phyloP scores from a whole-genome alignment of 2,329 filamentous ascomycete genomes.

The Diplodia corticola region DNA sequence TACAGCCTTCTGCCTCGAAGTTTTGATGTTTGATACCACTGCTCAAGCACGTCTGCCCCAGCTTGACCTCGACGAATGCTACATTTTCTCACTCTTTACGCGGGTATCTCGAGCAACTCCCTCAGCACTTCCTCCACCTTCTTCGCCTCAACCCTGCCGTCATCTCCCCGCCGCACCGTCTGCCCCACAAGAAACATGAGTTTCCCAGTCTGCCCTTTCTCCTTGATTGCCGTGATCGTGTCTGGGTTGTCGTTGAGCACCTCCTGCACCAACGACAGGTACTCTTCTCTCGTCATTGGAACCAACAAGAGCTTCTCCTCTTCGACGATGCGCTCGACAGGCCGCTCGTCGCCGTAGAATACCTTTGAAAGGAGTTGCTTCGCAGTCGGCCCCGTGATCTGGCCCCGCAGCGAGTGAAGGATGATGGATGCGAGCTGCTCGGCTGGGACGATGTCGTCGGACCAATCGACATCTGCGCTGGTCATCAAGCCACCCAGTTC shows the following conservation, averaged over 20 bases:
- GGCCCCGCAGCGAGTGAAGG: constrained; percentile 41
- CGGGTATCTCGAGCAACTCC: constrained; percentile 43
- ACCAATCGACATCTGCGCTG: constrained; percentile 42
- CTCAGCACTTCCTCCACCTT: constrained; percentile 58
- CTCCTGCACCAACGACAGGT: constrained; percentile 54
- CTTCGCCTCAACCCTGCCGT: constrained; percentile 62
- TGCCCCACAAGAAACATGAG: constrained; percentile 68
- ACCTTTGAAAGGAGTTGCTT: constrained; percentile 60
- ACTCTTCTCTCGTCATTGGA: constrained; percentile 58
- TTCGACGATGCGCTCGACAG: constrained; percentile 56
- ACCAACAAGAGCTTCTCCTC: constrained; percentile 57
- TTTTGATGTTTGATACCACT: neutral
- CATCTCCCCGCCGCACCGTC: constrained; percentile 63
- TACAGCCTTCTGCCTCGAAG: too few relatives aligned
- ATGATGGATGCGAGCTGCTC: constrained; percentile 48
- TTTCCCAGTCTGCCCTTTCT: constrained; percentile 63
- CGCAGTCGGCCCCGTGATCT: constrained; percentile 57
- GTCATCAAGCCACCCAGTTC: constrained; percentile 53
- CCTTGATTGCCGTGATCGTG: constrained; percentile 60
- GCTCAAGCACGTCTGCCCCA: neutral
- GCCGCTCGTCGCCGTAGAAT: constrained; percentile 53
- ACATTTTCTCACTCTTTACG: neutral
- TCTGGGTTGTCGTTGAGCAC: constrained; percentile 57
- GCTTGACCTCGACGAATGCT: too few relatives aligned
- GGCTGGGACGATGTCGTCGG: constrained; percentile 41